Evolutionary conservation across 768 basidiomycete species (phyloP).

Genomic region (Boletus rubescentipes): DNA sequence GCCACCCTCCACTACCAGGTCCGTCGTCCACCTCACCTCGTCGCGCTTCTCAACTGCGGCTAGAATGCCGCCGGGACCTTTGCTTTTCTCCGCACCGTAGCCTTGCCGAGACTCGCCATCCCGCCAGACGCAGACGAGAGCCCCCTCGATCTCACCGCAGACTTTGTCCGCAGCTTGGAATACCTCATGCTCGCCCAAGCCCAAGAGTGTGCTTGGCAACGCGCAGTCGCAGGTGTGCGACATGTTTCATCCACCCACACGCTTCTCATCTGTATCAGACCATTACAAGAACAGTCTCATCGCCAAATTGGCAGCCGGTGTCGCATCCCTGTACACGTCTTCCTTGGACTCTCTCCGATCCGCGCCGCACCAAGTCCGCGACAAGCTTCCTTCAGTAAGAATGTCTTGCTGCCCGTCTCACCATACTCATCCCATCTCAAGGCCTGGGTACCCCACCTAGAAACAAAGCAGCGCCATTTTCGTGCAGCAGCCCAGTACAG

Average conservation of each 20-base stretch:
- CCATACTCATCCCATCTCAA: slow-evolving; percentile 17
- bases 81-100: slow-evolving; percentile 55
- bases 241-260: background rate
- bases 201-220: slow-evolving; percentile 96
- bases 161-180: slow-evolving; percentile 63
- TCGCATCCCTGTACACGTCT: slow-evolving; percentile 62
- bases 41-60: no score
- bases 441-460: slow-evolving; percentile 81
- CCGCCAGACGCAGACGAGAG: slow-evolving; percentile 50
- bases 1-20: slow-evolving; percentile 74
- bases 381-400: slow-evolving; percentile 54
- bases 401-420: background rate
- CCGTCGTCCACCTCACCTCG: slow-evolving; percentile 3
- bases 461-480: slow-evolving; percentile 84
- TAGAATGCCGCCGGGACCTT: slow-evolving; percentile 74
- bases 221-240: slow-evolving; percentile 72
- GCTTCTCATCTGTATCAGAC: slow-evolving; percentile 33
- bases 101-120: slow-evolving; percentile 50
- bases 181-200: slow-evolving; percentile 89
- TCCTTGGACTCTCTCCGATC: slow-evolving; percentile 46
- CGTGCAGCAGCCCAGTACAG: slow-evolving; percentile 85
- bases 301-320: slow-evolving; percentile 78
- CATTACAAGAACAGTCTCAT: slow-evolving; percentile 80
- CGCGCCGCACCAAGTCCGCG: slow-evolving; percentile 43
- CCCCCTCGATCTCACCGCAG: slow-evolving; percentile 63